Evolutionary conservation across 495 filamentous ascomycete species (phyloP), one percentile per base, ranked within the genome.

Genomic region (Xylaria grammica): DNA sequence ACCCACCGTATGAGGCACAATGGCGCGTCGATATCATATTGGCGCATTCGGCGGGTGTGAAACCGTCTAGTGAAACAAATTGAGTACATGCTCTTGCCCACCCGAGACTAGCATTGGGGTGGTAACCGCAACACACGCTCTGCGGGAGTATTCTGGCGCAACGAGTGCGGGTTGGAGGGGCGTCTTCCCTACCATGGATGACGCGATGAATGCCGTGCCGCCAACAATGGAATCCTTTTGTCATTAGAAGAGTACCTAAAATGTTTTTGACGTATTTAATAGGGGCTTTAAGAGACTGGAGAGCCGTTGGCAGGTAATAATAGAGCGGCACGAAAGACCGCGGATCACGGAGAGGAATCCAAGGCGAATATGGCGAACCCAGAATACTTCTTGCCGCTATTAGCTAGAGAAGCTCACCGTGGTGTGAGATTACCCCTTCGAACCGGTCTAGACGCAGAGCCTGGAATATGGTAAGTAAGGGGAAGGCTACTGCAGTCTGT

Each of bases 361-460:
- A 53, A 53, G n/a, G 27, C 42, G 19, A n/a, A 38, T 7, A 24
- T 38, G 49, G 19, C 49, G 6, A 53, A 38, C 30, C 27, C 27
- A 53, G 26, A 62, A 52, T 53, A 52, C 1, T 3, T 44, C 36
- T 32, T 62, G 49, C 60, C 60, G 60, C 60, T 38, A 34, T 53
- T 62, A 42, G 15, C 60, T 29, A 10, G 27, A 30, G 19, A 27
- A 53, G 24, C 34, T 32, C 4, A 46, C 20, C 10, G 22, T 32
- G 36, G 36, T 17, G 22, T 52, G 29, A 53, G 49, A 4, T 42
- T 19, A 1, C 11, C 34, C 24, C 13, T 15, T 11, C 38, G 11
- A 44, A 36, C n/a, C 34, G 17, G 6, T 34, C 26, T 8, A 7
- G 9, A 45, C 36, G n/a, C n/a, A 32, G 59, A 24, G 48, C 26